Percentiles rank a stretch among this genome's conserved stretches.
Evolutionary conservation across 257 asterid genomes (phyloP).

Genomic region (Plantago ovata): DNA sequence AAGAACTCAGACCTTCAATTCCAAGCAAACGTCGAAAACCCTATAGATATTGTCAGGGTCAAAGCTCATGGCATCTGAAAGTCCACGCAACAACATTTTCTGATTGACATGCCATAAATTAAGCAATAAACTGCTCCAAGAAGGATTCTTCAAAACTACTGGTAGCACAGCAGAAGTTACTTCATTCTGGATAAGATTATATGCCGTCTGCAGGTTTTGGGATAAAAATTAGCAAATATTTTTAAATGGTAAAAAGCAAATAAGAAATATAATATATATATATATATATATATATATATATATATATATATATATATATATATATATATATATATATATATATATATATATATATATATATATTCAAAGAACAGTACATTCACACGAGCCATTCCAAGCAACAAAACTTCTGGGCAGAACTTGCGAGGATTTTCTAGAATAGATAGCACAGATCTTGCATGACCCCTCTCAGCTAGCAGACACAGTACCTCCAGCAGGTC

Average conservation of each 20-base stretch:
- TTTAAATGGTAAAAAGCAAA: conserved; percentile 5
- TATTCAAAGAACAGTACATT: conserved; percentile 54
- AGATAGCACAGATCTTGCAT: conserved; percentile 73
- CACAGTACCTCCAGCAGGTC: conserved; percentile 85
- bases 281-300: no score
- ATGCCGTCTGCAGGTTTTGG: conserved; percentile 68
- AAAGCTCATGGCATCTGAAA: conserved; percentile 57
- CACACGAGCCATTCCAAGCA: conserved; percentile 87
- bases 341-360: no score
- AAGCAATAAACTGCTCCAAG: conserved; percentile 41
- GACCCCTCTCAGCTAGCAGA: conserved; percentile 88
- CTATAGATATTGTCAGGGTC: conserved; percentile 55
- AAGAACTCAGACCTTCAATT: conserved; percentile 61
- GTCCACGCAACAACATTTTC: conserved; percentile 67
- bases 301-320: no score
- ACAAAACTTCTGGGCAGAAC: conserved; percentile 78
- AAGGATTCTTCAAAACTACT: conserved; percentile 41
- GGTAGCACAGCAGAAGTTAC: conserved; percentile 68
- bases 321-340: no score
- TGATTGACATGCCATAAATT: conserved; percentile 75
- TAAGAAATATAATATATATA: no score
- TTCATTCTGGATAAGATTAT: conserved; percentile 79
- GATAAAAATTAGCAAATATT: conserved; percentile 19
- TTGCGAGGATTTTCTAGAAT: conserved; percentile 72
- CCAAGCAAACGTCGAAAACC: conserved; percentile 80